phyloP scores from a whole-genome alignment of 2,329 filamentous ascomycete genomes.

The Pseudogymnoascus pannorum region DNA sequence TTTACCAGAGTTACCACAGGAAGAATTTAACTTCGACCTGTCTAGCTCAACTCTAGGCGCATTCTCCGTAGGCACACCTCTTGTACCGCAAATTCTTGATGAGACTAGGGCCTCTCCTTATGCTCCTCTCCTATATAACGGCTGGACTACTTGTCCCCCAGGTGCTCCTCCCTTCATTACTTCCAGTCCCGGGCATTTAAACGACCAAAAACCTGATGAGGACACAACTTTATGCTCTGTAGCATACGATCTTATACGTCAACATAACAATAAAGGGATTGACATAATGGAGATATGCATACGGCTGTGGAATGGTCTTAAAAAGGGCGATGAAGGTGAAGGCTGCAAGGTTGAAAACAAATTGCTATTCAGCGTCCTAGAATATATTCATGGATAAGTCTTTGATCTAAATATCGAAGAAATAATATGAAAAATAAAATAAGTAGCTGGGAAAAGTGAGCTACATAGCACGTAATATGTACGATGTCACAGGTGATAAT shows the following conservation, averaged over 20 bases:
- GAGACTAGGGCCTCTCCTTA: not conserved
- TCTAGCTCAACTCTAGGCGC: not conserved
- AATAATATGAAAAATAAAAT: not conserved
- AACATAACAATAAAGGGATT: not conserved
- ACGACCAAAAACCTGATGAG: slow-evolving; percentile 21
- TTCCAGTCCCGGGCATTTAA: not conserved
- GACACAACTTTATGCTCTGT: not conserved
- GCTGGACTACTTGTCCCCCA: not conserved
- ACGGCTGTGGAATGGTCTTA: not conserved
- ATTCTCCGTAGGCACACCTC: not conserved
- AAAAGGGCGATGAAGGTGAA: not conserved
- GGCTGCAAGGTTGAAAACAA: not conserved
- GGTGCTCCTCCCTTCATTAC: not conserved
- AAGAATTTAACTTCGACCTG: not conserved
- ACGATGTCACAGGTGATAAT: not conserved
- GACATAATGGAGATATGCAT: not conserved
- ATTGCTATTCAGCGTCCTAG: not conserved
- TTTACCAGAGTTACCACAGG: not conserved
- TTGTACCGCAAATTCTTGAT: not conserved
- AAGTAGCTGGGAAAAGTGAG: not conserved
- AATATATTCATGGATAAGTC: not conserved
- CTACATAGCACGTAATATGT: not conserved
- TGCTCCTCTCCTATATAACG: not conserved
- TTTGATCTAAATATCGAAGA: not conserved
- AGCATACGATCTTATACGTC: not conserved